These are phyloP conservation scores for Phytophthora rubi DNA, from an alignment of 352 stramenopile genomes.

Conservation along the genomic window DNA sequence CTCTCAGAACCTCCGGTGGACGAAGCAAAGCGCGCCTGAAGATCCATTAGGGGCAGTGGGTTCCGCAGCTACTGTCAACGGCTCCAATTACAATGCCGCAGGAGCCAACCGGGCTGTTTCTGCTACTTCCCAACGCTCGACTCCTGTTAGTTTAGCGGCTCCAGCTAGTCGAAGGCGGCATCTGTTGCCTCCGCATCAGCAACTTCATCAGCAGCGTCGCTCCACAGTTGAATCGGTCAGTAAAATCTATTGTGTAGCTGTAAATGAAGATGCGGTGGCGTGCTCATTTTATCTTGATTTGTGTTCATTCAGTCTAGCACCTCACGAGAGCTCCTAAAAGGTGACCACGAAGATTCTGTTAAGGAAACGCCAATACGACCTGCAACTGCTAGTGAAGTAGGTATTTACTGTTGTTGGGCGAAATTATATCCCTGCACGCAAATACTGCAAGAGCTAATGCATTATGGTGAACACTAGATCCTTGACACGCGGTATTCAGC, in stretches of 20 bases:
- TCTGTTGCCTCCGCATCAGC: conserved; percentile 31
- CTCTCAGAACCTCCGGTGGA: conserved; percentile 55
- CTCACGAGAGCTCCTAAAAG: conserved; percentile 22
- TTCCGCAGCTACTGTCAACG: conserved; percentile 13
- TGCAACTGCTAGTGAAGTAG: conserved; percentile 41
- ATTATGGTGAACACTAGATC: conserved; percentile 18
- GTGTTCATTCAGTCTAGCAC: conserved; percentile 10
- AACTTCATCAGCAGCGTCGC: conserved; percentile 28
- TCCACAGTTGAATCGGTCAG: conserved; percentile 32
- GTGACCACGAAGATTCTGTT: conserved; percentile 16
- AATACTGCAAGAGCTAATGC: neutral
- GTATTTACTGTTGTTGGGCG: neutral
- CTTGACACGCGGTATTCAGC: conserved; percentile 38
- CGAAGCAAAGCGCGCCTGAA: conserved; percentile 47
- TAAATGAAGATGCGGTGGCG: neutral
- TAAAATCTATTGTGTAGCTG: neutral
- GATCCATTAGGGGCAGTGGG: conserved; percentile 22
- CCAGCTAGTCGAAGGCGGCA: conserved; percentile 21
- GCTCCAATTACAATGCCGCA: conserved; percentile 6
- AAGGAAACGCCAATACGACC: conserved; percentile 28
- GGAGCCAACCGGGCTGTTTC: conserved; percentile 29
- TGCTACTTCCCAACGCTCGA: conserved; percentile 23
- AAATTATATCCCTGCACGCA: neutral
- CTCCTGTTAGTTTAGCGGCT: conserved; percentile 13
- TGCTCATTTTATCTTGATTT: neutral